Evolutionary conservation across 78 protist genomes (phyloP), one percentile per base, ranked within the genome.

Genomic region (Diacronema lutheri): DNA sequence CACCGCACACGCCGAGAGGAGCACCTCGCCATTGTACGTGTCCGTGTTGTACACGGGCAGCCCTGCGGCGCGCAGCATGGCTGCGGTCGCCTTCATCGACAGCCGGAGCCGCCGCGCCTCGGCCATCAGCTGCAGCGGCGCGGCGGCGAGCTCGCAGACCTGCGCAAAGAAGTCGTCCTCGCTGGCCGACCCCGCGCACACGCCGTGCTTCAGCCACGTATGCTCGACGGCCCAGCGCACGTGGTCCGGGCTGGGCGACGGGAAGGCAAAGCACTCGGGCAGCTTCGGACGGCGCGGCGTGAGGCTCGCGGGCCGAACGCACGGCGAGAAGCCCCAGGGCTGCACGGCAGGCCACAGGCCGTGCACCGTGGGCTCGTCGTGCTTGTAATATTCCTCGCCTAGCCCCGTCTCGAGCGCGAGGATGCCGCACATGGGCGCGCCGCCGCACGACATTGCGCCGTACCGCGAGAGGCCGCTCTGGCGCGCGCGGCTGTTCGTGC

Each of bases 121-220:
- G 50, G 3, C 3, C 71, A 64, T 64, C 26, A 33, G 6, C 11
- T 6, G 25, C 16, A 64, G 10, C 25, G 71, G 71, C 6, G 21
- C 14, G 1, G 23, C 40, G 21, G 41, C 0, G 40, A 64, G 71
- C 41, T 3, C 10, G 71, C 71, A 64, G 71, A 64, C 40, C 21
- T 64, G 71, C 25, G 3, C 40, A 20, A 64, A 64, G 40, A 14
- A 64, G 9, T 64, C 71, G 41, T 4, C 71, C 10, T 38, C 71
- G 38, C 6, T 1, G 11, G 37, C 21, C 41, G 29, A 38, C 1
- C 71, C 71, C 35, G 71, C 71, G 13, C 71, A 64, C 40, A 6
- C 71, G 4, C 71, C 71, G 40, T 64, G 71, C 71, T 64, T 64
- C 71, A 33, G 25, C 71, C 71, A 64, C 71, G n/a, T 41, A 16